Base-by-base conservation (phyloP, 257 asterid genomes). In the Solanum acaule region DNA sequence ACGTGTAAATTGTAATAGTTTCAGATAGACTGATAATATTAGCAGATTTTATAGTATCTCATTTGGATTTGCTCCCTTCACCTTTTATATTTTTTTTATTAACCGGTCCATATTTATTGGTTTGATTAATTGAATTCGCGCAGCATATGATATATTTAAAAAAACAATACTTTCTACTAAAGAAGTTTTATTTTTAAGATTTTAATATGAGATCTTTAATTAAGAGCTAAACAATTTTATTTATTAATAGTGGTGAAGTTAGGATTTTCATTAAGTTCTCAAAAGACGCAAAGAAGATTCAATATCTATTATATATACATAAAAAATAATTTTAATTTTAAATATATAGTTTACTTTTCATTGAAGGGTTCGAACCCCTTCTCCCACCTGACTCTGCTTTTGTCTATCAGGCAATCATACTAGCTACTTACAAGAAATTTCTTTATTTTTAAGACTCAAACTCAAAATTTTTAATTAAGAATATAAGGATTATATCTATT, bases 231-330 rank as follows among this genome's bases (percentile, higher is more conserved):
- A 63, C 0, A 10, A 63, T 63, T 63, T n/a, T n/a, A 63, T 63
- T 1, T n/a, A n/a, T 10, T 10, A 63, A 4, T n/a, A 10, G 0
- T 2, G 0, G 7, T 2, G 1, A 2, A 63, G 71, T 4, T n/a
- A n/a, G 1, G 0, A 63, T n/a, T 63, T 63, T 10, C 3, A 59
- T 59, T 22, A 59, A 59, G 6, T 59, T 22, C 13, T 22, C 12
- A 59, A 59, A 8, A 59, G 11, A 59, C 2, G 12, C 4, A 20
- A 59, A 59, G 0, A 15, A 52, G 2, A 22, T 59, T 59, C 5
- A 59, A 59, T 20, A 59, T 59, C 5, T 59, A 56, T 20, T 59
- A 1, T 59, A 59, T 20, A 18, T 56, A 56, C n/a, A 42, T 42
- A 42, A 42, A 42, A 10, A 8, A 8, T 59, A 59, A 22, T 8